phyloP scores from a whole-genome alignment of 305 asterid genomes.

The Galium porrigens region DNA sequence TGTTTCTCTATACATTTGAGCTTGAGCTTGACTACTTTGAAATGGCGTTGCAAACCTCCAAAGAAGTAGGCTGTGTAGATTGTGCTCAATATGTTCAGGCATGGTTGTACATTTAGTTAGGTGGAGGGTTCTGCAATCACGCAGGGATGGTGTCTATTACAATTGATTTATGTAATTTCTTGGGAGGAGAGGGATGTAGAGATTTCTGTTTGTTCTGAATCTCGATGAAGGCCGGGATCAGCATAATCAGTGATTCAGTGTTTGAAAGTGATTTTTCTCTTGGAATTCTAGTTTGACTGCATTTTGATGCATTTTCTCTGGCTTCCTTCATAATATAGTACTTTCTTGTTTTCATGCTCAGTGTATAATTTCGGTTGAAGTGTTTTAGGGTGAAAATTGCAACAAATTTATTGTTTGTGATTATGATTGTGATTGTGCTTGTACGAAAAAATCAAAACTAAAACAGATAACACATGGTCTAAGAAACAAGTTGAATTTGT shows the following conservation, averaged over 20 bases:
- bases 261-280: background rate
- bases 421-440: too few species aligned
- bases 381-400: background rate
- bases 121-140: background rate
- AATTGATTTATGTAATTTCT: background rate
- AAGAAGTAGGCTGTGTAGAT: background rate
- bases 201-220: background rate
- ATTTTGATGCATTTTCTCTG: background rate
- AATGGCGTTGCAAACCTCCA: slow-evolving; percentile 1
- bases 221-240: background rate
- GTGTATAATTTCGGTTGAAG: background rate
- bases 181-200: background rate
- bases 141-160: background rate
- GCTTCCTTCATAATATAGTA: background rate
- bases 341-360: background rate
- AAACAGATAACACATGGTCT: background rate
- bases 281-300: background rate
- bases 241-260: background rate
- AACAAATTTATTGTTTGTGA: too few species aligned
- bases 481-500: background rate
- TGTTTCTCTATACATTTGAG: background rate
- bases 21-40: background rate
- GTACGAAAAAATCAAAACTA: too few species aligned
- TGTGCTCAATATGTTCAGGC: background rate
- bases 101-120: background rate